These are phyloP conservation scores for Pseudophaeomoniella oleicola DNA, from an alignment of 2,329 filamentous ascomycete species.

Conservation along the genomic window DNA sequence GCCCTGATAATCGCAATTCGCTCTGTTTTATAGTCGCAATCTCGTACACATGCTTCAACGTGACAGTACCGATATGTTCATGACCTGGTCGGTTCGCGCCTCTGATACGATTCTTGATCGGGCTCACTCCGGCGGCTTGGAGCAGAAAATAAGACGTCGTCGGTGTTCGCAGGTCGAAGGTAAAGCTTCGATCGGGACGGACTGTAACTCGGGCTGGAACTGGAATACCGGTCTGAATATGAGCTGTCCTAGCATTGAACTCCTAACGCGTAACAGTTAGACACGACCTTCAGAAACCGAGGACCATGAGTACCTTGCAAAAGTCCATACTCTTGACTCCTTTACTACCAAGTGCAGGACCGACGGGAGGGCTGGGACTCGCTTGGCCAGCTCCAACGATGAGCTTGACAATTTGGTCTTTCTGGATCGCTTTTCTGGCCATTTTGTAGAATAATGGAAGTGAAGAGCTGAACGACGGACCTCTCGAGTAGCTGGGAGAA, in stretches of 20 bases:
- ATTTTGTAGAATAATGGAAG: conserved; percentile 23
- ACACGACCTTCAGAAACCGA: conserved; percentile 5
- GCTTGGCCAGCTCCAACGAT: conserved; percentile 95
- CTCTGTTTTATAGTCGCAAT: conserved; percentile 92
- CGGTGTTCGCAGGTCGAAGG: conserved; percentile 85
- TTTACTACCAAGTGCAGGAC: conserved; percentile 90
- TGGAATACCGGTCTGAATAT: conserved; percentile 69
- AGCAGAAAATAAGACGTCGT: conserved; percentile 85
- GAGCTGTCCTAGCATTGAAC: conserved; percentile 87
- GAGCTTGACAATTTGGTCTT: conserved; percentile 80
- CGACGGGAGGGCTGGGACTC: conserved; percentile 86
- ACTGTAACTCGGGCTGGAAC: conserved; percentile 85
- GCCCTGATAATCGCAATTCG: conserved; percentile 58
- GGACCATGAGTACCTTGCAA: conserved; percentile 58
- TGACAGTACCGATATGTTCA: conserved; percentile 70
- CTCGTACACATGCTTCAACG: conserved; percentile 91
- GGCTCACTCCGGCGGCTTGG: conserved; percentile 61
- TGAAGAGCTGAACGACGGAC: background rate
- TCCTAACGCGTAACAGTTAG: too few species aligned
- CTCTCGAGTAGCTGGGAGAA: conserved; percentile 1
- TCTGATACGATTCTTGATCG: conserved; percentile 56
- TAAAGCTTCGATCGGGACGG: conserved; percentile 81
- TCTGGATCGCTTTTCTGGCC: conserved; percentile 35
- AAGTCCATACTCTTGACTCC: conserved; percentile 99
- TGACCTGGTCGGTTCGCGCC: conserved; percentile 62